phyloP scores from a whole-genome alignment of 1,284 basidiomycete genomes.

The Ustilago sp. region DNA sequence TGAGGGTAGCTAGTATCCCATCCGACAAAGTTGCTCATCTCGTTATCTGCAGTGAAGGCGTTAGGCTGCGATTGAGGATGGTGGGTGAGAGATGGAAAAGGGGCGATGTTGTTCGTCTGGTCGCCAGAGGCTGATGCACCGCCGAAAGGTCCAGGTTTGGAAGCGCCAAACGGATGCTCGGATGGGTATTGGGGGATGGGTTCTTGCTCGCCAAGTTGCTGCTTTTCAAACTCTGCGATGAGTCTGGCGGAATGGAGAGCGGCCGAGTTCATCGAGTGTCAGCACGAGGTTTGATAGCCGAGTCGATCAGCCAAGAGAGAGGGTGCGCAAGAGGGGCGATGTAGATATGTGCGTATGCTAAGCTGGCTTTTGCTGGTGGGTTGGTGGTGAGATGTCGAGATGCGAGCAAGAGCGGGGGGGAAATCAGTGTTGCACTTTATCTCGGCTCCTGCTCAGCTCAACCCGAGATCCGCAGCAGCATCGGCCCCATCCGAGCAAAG shows the following conservation, averaged over 20 bases:
- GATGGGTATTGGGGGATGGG: slow-evolving; percentile 27
- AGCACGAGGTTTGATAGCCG: not conserved
- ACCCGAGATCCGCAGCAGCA: not conserved
- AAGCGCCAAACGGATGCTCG: slow-evolving; percentile 40
- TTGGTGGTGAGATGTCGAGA: not conserved
- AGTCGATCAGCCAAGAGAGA: not conserved
- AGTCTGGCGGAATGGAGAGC: slow-evolving; percentile 42
- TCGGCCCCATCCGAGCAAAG: slow-evolving; percentile 5
- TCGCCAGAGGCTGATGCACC: slow-evolving; percentile 11
- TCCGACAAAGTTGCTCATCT: slow-evolving; percentile 31
- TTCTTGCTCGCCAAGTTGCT: slow-evolving; percentile 12
- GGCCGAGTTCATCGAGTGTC: slow-evolving; percentile 39
- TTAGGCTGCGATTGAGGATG: not conserved
- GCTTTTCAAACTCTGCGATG: slow-evolving; percentile 48
- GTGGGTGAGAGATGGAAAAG: not conserved
- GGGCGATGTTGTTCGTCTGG: not conserved
- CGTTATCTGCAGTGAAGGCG: slow-evolving; percentile 17
- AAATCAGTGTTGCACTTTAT: no score
- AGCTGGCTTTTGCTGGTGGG: no score
- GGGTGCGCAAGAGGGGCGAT: no score
- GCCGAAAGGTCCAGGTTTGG: slow-evolving; percentile 37
- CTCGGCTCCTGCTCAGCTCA: no score
- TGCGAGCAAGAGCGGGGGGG: not conserved
- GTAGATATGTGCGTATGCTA: no score
- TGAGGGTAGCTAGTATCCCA: slow-evolving; percentile 23